phyloP scores from a whole-genome alignment of 2,329 filamentous ascomycete species.

The Penicillium sp. region DNA sequence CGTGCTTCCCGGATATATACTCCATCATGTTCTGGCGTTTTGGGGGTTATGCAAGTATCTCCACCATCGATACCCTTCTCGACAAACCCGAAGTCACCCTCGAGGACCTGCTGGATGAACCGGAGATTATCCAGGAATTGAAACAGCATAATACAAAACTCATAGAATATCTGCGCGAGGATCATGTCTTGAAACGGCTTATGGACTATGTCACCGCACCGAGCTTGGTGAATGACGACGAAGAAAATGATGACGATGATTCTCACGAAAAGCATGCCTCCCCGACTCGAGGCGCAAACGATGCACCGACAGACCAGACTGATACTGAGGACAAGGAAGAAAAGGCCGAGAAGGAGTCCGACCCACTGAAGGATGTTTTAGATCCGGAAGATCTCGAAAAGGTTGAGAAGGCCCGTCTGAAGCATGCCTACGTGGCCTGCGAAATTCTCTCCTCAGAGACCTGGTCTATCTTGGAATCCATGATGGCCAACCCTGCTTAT shows the following conservation, averaged over 20 bases:
- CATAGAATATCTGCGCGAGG: constrained; percentile 91
- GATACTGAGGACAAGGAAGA: constrained; percentile 39
- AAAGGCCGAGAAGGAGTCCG: constrained; percentile 48
- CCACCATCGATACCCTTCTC: constrained; percentile 93
- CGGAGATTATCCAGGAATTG: constrained; percentile 93
- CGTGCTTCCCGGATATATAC: constrained; percentile 43
- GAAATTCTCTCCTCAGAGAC: constrained; percentile 95
- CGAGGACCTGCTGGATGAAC: constrained; percentile 94
- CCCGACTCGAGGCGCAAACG: constrained; percentile 37
- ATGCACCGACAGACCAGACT: constrained; percentile 27
- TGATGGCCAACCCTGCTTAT: constrained; percentile 81
- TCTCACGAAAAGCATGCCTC: constrained; percentile 51
- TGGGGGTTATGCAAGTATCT: constrained; percentile 97
- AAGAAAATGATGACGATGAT: constrained; percentile 58
- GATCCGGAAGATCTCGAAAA: constrained; percentile 65
- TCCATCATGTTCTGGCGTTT: constrained; percentile 99
- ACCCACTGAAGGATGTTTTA: constrained; percentile 43
- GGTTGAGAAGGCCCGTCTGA: constrained; percentile 86
- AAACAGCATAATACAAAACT: constrained; percentile 98
- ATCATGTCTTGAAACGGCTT: constrained; percentile 80
- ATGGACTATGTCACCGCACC: constrained; percentile 91
- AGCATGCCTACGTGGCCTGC: constrained; percentile 90
- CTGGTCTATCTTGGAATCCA: constrained; percentile 92
- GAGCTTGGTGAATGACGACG: constrained; percentile 58
- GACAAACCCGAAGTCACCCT: constrained; percentile 94